These are phyloP conservation scores for Myrmaecium sp. DNA, from an alignment of 2,329 filamentous ascomycete genomes.

Conservation along the genomic window DNA sequence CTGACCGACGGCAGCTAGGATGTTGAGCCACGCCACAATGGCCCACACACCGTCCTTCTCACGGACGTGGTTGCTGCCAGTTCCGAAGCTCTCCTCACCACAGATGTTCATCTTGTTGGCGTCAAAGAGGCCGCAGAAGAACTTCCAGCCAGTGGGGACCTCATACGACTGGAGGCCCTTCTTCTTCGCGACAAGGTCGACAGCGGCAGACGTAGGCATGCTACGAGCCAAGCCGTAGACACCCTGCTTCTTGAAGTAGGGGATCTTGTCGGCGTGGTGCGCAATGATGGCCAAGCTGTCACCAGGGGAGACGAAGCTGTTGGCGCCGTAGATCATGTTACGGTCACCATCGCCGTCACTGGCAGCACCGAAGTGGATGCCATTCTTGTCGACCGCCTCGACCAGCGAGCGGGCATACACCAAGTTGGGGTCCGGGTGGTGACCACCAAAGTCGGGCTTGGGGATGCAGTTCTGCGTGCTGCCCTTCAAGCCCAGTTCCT, in stretches of 20 bases:
- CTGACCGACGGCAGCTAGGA: slow-evolving; percentile 85
- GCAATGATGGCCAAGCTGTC: slow-evolving; percentile 97
- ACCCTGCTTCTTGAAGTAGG: slow-evolving; percentile 95
- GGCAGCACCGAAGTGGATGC: slow-evolving; percentile 89
- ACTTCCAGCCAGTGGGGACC: slow-evolving; percentile 97
- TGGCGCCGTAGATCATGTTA: slow-evolving; percentile 99
- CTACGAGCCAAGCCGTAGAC: slow-evolving; percentile 89
- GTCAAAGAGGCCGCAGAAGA: slow-evolving; percentile 94
- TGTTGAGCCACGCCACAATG: slow-evolving; percentile 94
- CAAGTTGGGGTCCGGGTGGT: slow-evolving; percentile 94
- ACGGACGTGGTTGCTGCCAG: slow-evolving; percentile 94
- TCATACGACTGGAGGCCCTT: slow-evolving; percentile 87
- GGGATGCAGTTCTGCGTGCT: slow-evolving; percentile 85
- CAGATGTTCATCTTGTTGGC: slow-evolving; percentile 95
- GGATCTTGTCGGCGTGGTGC: slow-evolving; percentile 89
- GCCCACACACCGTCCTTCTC: slow-evolving; percentile 99
- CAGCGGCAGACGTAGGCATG: slow-evolving; percentile 93
- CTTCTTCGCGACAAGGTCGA: slow-evolving; percentile 90
- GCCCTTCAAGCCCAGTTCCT: slow-evolving; percentile 71
- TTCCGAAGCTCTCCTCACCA: slow-evolving; percentile 95
- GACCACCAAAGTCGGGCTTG: slow-evolving; percentile 87
- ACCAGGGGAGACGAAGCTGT: slow-evolving; percentile 89
- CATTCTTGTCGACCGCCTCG: slow-evolving; percentile 77
- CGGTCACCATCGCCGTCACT: slow-evolving; percentile 95
- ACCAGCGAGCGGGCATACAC: slow-evolving; percentile 93